Conservation (phyloP, 805 yeast genomes). For the Candida maesae region DNA sequence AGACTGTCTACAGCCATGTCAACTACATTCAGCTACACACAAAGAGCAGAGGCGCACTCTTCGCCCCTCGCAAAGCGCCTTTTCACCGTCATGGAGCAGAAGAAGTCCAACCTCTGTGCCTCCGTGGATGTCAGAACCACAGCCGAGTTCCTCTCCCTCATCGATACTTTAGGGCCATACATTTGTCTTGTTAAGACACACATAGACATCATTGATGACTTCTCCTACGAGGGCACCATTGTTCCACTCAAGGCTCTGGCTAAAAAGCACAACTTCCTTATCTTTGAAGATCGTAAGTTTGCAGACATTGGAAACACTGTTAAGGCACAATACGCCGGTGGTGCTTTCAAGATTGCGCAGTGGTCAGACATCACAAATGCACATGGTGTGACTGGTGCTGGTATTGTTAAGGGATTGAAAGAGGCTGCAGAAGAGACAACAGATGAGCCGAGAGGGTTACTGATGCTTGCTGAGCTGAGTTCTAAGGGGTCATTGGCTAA, state of each 20-base stretch:
- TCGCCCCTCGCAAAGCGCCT: constrained; percentile 80
- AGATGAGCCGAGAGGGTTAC: constrained; percentile 76
- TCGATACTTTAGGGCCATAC: constrained; percentile 84
- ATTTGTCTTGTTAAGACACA: constrained; percentile 93
- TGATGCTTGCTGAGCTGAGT: constrained; percentile 94
- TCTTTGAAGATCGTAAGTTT: constrained; percentile 96
- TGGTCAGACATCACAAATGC: constrained; percentile 99
- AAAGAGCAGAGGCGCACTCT: constrained; percentile 66
- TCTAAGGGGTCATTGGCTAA: constrained; percentile 91
- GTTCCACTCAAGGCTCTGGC: constrained; percentile 70
- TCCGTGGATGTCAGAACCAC: constrained; percentile 88
- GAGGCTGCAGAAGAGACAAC: constrained; percentile 70
- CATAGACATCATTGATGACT: constrained; percentile 88
- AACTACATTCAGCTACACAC: constrained; percentile 45
- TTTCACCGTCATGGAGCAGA: constrained; percentile 67
- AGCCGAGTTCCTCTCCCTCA: constrained; percentile 61
- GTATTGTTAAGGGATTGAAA: constrained; percentile 84
- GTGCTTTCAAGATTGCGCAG: constrained; percentile 80
- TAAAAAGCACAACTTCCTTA: constrained; percentile 78
- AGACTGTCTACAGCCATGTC: too few species aligned
- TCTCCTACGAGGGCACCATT: constrained; percentile 75
- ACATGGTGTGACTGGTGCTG: constrained; percentile 95
- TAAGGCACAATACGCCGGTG: constrained; percentile 87
- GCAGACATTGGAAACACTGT: constrained; percentile 99
- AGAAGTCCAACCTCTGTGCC: constrained; percentile 89